Conservation (phyloP, 2,329 filamentous ascomycete species). For the Ampelomyces quisqualis region DNA sequence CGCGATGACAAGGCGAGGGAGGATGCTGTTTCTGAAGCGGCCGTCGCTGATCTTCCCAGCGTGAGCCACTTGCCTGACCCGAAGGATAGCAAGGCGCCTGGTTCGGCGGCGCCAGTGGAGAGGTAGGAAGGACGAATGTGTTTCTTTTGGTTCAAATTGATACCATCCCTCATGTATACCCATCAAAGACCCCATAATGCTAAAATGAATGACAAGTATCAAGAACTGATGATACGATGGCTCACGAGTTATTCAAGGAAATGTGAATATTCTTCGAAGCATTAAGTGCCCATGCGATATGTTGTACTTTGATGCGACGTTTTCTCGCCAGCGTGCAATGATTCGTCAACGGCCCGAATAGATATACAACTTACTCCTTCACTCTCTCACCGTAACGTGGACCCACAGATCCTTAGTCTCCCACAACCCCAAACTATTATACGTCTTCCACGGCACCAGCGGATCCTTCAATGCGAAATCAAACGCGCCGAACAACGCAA, state of each 20-base stretch:
- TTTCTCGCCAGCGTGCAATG: no score
- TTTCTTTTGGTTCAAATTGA: conserved; percentile 21
- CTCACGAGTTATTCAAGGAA: no score
- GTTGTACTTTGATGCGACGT: no score
- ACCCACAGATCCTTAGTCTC: conserved; percentile 38
- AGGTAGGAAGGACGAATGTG: conserved; percentile 7
- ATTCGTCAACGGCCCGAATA: no score
- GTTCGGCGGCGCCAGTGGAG: conserved; percentile 10
- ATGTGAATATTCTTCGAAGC: no score
- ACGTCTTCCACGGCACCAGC: conserved; percentile 31
- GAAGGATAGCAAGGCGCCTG: conserved; percentile 16
- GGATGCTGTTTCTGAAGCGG: conserved; percentile 16
- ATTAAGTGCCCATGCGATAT: no score
- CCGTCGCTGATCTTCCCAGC: conserved; percentile 38
- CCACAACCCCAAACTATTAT: conserved; percentile 31
- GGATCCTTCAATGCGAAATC: conserved; percentile 37
- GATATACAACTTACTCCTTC: conserved; percentile 1
- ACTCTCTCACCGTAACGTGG: conserved; percentile 27
- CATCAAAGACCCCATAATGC: no score
- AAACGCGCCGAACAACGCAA: conserved; percentile 44
- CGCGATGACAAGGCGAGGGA: conserved; percentile 25
- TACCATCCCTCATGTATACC: conserved; percentile 8
- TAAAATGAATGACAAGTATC: no score
- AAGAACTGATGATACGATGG: no score
- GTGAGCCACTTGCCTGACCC: conserved; percentile 43